A percentile compares a stretch with the other conserved stretches of the same genome.
Conservation (phyloP, 805 yeast genomes). For the Ogataea neopini region DNA sequence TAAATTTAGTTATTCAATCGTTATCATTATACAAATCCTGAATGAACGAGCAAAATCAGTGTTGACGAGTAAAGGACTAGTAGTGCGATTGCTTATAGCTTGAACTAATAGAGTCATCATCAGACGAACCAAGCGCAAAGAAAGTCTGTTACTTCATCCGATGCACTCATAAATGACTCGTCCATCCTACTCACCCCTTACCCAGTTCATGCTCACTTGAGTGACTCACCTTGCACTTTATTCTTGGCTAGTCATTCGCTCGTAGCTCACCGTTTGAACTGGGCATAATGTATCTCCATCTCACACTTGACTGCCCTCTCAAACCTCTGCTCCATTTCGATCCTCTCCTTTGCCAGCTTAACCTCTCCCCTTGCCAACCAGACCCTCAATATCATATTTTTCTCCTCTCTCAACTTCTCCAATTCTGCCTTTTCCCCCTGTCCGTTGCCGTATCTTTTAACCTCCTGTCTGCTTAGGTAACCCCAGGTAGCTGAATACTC, state of each 20-base stretch:
- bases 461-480: constrained; percentile 22
- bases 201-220: no score
- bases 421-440: constrained; percentile 40
- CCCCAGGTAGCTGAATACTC: constrained; percentile 28
- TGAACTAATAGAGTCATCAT: no score
- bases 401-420: constrained; percentile 41
- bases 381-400: constrained; percentile 69
- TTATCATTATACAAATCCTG: no score
- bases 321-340: constrained; percentile 34
- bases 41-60: no score
- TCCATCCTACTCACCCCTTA: no score
- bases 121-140: no score
- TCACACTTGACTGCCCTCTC: constrained; percentile 31
- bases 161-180: no score
- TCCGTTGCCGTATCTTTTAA: constrained; percentile 20
- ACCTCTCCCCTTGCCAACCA: constrained; percentile 48
- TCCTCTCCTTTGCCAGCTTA: constrained; percentile 24
- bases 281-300: constrained; percentile 18
- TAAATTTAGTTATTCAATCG: no score
- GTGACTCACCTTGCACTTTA: no score
- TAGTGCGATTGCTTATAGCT: no score
- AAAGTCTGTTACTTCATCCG: no score
- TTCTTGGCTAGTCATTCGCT: neutral
- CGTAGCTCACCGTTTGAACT: neutral
- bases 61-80: no score